Evolutionary conservation across 345 rosid genomes (phyloP), one percentile per base, ranked within the genome.

Genomic region (Syzygium aromaticum): DNA sequence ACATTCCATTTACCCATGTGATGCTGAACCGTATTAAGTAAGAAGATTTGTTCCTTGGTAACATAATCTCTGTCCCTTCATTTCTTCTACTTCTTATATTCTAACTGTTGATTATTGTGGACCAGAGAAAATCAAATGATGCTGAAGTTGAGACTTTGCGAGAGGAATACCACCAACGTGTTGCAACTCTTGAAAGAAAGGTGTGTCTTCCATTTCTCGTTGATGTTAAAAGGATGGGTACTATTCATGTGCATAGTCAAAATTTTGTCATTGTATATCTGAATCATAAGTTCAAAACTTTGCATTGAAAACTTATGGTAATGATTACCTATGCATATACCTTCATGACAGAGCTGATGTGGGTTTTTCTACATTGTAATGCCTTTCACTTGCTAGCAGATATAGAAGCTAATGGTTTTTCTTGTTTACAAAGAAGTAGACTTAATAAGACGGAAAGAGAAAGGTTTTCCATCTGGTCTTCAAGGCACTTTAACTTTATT

Each of bases 111-210:
- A 90, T 89, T 78, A 84, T 86, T 89, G 80, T 93, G 90, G 63
- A 87, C 88, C 96, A 96, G 99, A 94, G 95, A 89, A 96, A 96
- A 93, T 91, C 98, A 85, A 94, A 85, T 88, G 99, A 95, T 61
- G 98, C 98, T 10, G 99, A 98, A 93, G 91, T 98, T 82, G 99
- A 98, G 91, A 94, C 99, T 87, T 91, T 98, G 93, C 93, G 98
- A 87, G 99, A 96, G 93, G 99, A 96, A 93, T 96, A 95, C 91
- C 99, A 96, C 93, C 99, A 98, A 92, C 94, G 98, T 92, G 95
- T 96, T 93, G 94, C 98, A 73, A 92, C 94, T 86, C 97, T 98
- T 84, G 99, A 98, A 93, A 96, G 99, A 88, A 96, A 96, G 98
- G 99, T 96, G 86, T 61, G 64, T 87, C n/a, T 82, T 54, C 84